These are phyloP conservation scores for Hypsizygus ulmarius DNA, from an alignment of 1,284 basidiomycete genomes.

Conservation along the genomic window DNA sequence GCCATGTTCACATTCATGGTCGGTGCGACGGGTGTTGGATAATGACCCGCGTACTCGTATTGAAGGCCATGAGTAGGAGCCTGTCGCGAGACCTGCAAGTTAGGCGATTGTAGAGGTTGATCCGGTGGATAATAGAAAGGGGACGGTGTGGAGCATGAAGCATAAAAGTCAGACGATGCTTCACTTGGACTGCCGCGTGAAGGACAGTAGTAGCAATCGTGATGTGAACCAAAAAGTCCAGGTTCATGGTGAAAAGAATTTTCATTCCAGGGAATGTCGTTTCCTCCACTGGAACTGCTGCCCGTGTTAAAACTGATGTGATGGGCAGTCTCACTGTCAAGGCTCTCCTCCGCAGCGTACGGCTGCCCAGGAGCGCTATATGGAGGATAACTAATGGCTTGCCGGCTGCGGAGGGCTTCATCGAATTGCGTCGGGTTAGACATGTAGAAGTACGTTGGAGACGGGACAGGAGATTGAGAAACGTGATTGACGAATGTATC, in stretches of 20 bases:
- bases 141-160: slow-evolving; percentile 25
- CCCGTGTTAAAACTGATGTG: no score
- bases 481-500: slow-evolving; percentile 11
- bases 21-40: slow-evolving; percentile 13
- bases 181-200: slow-evolving; percentile 22
- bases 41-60: slow-evolving; percentile 22
- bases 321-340: neutral
- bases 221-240: slow-evolving; percentile 20
- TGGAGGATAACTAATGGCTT: neutral
- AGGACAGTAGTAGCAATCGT: slow-evolving; percentile 32
- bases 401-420: neutral
- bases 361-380: neutral
- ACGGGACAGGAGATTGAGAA: slow-evolving; percentile 22
- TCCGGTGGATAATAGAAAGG: slow-evolving; percentile 22
- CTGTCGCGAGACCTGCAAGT: slow-evolving; percentile 8
- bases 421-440: slow-evolving; percentile 24
- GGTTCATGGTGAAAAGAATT: slow-evolving; percentile 15
- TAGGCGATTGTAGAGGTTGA: slow-evolving; percentile 7
- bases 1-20: slow-evolving; percentile 20
- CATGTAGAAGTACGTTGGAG: slow-evolving; percentile 39
- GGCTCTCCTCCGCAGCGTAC: neutral
- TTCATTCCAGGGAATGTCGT: slow-evolving; percentile 17
- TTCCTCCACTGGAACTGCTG: neutral
- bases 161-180: slow-evolving; percentile 19
- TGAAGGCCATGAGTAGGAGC: slow-evolving; percentile 13